These are phyloP conservation scores for Phaeolepiota aurea DNA, from an alignment of 768 basidiomycete species.

Conservation along the genomic window DNA sequence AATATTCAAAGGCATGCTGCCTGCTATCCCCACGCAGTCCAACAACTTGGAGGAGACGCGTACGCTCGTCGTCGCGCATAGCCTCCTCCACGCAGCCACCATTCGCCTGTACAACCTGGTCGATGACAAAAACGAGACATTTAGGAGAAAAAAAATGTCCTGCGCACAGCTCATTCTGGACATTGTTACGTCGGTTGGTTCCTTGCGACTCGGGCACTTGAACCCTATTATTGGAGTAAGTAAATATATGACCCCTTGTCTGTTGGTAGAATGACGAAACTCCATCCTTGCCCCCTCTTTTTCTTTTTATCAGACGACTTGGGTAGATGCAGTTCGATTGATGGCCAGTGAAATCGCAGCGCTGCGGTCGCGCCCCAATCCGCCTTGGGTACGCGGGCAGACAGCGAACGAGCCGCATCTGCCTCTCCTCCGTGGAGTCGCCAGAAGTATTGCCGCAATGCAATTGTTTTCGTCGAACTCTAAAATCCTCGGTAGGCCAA, in stretches of 20 bases:
- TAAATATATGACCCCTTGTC: not conserved
- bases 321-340: constrained; percentile 17
- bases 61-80: constrained; percentile 21
- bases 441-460: no score
- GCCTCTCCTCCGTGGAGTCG: not conserved
- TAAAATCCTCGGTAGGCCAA: no score
- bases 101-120: constrained; percentile 26
- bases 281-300: not conserved
- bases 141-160: constrained; percentile 12
- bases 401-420: not conserved
- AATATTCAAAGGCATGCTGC: constrained; percentile 10
- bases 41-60: constrained; percentile 11
- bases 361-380: not conserved
- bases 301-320: constrained; percentile 9
- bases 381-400: not conserved
- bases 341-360: constrained; percentile 14
- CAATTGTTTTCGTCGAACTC: no score
- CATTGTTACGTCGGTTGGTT: constrained; percentile 10
- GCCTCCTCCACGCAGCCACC: constrained; percentile 24
- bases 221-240: constrained; percentile 23
- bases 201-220: constrained; percentile 11
- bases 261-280: not conserved
- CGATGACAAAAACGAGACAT: constrained; percentile 11
- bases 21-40: constrained; percentile 9
- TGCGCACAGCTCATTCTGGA: constrained; percentile 14